These are phyloP conservation scores for Daldinia sp. DNA, from an alignment of 2,329 filamentous ascomycete species.

Conservation along the genomic window DNA sequence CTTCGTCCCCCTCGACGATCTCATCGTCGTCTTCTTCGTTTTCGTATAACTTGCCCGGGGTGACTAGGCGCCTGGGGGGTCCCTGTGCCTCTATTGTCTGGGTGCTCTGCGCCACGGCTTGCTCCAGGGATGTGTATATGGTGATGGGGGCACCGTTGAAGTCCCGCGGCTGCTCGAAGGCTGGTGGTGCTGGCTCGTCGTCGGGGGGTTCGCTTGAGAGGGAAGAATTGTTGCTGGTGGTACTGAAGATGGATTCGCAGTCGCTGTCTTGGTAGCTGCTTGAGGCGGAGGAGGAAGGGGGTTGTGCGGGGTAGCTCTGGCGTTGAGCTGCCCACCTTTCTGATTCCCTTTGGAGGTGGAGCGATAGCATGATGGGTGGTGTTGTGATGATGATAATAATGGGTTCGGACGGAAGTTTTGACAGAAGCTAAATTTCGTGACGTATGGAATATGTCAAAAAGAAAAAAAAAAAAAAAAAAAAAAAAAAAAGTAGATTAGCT, in stretches of 20 bases:
- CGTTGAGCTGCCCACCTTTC: constrained; percentile 44
- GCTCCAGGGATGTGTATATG: constrained; percentile 51
- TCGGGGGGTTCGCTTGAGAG: constrained; percentile 47
- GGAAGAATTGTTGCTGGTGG: constrained; percentile 42
- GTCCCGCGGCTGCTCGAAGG: constrained; percentile 44
- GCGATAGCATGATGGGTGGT: constrained; percentile 43
- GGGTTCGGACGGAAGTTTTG: neutral
- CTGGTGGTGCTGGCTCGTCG: constrained; percentile 31
- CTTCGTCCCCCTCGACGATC: constrained; percentile 43
- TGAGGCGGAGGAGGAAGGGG: constrained; percentile 23
- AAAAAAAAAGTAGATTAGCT: constrained; percentile 21
- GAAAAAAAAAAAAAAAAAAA: constrained; percentile 16
- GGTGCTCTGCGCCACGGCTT: constrained; percentile 49
- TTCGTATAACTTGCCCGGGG: constrained; percentile 52
- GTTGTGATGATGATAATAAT: no score
- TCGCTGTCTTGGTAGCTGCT: constrained; percentile 24
- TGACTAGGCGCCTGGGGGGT: constrained; percentile 44
- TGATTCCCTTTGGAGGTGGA: constrained; percentile 45
- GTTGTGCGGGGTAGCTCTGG: constrained; percentile 36
- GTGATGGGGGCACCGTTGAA: constrained; percentile 47
- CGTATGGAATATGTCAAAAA: constrained; percentile 11
- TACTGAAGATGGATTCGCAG: constrained; percentile 43
- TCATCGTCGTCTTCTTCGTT: constrained; percentile 54
- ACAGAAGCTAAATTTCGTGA: constrained; percentile 17
- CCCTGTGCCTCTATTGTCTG: constrained; percentile 39